phyloP scores from a whole-genome alignment of 768 basidiomycete species.

The Lactifluus subvellereus region DNA sequence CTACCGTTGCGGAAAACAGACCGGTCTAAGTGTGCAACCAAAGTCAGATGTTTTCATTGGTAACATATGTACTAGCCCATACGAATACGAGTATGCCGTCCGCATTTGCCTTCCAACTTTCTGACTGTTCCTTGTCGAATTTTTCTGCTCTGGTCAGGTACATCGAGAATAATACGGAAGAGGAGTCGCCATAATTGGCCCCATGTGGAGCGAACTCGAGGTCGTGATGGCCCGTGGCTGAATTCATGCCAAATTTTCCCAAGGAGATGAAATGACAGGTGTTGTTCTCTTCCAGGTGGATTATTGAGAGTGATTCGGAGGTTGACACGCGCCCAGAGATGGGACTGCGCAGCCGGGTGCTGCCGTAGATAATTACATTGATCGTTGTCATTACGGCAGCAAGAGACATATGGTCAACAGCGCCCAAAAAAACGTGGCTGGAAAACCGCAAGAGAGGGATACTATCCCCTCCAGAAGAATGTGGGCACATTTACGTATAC shows the following conservation, averaged over 20 bases:
- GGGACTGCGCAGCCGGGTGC: not conserved
- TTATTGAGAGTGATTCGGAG: too few relatives aligned
- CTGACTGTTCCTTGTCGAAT: conserved; percentile 12
- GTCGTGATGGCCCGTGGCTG: not conserved
- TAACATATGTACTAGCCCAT: not conserved
- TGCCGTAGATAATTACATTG: not conserved
- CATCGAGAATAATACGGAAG: conserved; percentile 8
- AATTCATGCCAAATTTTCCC: not conserved
- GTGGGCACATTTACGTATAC: too few relatives aligned
- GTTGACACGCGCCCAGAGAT: not conserved
- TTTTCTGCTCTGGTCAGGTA: conserved; percentile 10
- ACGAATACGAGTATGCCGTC: conserved; percentile 10
- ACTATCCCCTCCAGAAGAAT: too few relatives aligned
- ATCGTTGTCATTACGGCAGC: not conserved
- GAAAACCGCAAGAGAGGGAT: too few relatives aligned
- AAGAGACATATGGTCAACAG: too few relatives aligned
- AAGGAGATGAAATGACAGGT: not conserved
- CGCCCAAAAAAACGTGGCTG: too few relatives aligned
- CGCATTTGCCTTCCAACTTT: conserved; percentile 11
- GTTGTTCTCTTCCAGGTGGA: too few relatives aligned
- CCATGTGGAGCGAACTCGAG: not conserved
- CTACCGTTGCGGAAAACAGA: conserved; percentile 12
- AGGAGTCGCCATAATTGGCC: not conserved
- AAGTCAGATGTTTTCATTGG: not conserved
- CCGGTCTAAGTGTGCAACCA: conserved; percentile 1